Base-by-base conservation (phyloP, 2,329 filamentous ascomycete species). In the Ascosphaera apis region DNA sequence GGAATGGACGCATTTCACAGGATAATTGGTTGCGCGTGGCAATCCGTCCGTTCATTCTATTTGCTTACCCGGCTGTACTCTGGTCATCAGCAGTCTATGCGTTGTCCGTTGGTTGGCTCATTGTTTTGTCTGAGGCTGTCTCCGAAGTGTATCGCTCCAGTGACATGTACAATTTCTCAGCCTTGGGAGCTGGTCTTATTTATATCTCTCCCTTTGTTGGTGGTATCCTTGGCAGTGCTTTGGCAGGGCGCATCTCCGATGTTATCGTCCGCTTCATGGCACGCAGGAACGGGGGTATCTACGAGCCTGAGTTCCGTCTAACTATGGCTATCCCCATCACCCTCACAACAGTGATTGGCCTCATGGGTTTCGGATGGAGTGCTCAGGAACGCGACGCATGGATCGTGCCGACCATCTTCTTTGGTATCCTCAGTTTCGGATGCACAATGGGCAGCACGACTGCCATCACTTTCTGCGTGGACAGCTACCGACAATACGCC, bases 311-410 rank as follows among this genome's bases (percentile, higher is more conserved):
- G 53, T 95, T 91, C 49, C 71, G 84, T 4, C 67, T 92, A 0
- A 67, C 91, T 31, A 92, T 95, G 86, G 80, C 72, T 0, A 56
- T 76, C 2, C 86, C 84, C 0, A 74, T 93, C 21, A 62, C 76
- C 1, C 47, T 93, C 37, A 72, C 72, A 3, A 93, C 84, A 0
- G 71, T 74, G 1, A 71, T 86, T 21, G 88, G 88, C 0, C 66
- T 95, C 12, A 91, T 93, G 73, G 86, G 83, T 2, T 95, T 88
- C 48, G 86, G 86, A n/a, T 95, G 86, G 88, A 83, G 77, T 7
- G 81, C 77, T 0, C 54, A 81, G 42, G 66, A 74, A 38, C 63
- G 63, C 16, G 72, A 93, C 47, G 62, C 66, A 15, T 95, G 80
- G 79, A 91, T 92, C 36, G 80, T 92, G 0, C 88, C 88, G 0